Percentiles rank a stretch among this genome's conserved stretches.
Conservation (phyloP, 2,329 filamentous ascomycete genomes). For the Apiospora hydei region DNA sequence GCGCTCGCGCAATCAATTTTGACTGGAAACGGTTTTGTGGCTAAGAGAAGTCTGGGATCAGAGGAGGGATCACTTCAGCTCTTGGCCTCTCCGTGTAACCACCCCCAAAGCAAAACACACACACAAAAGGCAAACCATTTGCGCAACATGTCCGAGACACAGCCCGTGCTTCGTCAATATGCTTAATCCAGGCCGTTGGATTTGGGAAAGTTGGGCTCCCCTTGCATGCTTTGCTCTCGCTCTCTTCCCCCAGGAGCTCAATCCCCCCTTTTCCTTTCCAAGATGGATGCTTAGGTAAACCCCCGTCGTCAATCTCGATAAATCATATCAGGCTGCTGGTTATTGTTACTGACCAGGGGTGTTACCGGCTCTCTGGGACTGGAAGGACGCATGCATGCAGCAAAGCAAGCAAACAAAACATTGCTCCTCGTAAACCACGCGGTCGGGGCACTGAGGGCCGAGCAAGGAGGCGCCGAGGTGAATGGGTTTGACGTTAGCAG, state of each 20-base stretch:
- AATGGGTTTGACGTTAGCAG: background rate
- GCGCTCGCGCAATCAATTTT: background rate
- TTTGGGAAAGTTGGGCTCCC: background rate
- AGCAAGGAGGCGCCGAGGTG: background rate
- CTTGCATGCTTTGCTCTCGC: background rate
- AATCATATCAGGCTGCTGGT: background rate
- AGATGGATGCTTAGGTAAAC: background rate
- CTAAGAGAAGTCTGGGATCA: background rate
- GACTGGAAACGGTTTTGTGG: background rate
- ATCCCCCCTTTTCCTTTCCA: background rate
- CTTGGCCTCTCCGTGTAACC: background rate
- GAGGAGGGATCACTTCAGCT: background rate
- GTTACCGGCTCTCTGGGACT: constrained; percentile 11
- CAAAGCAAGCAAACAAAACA: background rate
- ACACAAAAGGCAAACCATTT: background rate
- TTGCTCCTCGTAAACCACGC: background rate
- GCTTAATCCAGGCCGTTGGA: background rate
- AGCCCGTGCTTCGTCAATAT: background rate
- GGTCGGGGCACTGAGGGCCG: background rate
- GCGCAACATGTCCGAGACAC: background rate
- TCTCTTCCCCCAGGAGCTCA: background rate
- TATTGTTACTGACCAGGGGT: background rate
- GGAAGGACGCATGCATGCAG: background rate
- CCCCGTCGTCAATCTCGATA: background rate
- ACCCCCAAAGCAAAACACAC: background rate